A percentile compares a stretch with the other conserved stretches of the same genome.
phyloP scores from a whole-genome alignment of 2,329 filamentous ascomycete species.

The Epichloe amarillans region DNA sequence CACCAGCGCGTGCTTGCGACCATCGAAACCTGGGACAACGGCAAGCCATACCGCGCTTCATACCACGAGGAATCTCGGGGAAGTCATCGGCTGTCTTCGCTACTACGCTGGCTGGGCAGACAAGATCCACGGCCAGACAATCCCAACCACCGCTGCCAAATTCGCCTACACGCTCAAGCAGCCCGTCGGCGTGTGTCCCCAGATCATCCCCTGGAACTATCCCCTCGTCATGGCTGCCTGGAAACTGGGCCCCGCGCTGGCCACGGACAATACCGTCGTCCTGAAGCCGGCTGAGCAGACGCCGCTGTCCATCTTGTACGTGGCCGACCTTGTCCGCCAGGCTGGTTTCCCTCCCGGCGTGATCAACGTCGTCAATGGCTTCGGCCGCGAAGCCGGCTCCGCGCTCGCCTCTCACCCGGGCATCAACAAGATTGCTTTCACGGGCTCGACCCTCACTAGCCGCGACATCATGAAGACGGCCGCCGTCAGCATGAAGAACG shows the following conservation, averaged over 20 bases:
- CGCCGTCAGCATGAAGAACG: slow-evolving; percentile 50
- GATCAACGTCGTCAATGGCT: slow-evolving; percentile 62
- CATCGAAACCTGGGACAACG: slow-evolving; percentile 73
- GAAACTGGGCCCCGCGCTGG: slow-evolving; percentile 63
- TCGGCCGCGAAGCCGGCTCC: slow-evolving; percentile 53
- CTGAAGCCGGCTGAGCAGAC: slow-evolving; percentile 57
- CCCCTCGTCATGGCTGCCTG: slow-evolving; percentile 38
- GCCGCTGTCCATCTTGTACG: slow-evolving; percentile 49
- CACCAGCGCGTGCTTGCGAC: slow-evolving; percentile 37
- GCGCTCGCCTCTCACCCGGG: slow-evolving; percentile 54
- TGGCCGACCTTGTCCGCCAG: slow-evolving; percentile 54
- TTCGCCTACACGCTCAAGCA: slow-evolving; percentile 65
- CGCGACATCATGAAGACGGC: slow-evolving; percentile 66
- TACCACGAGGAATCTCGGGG: slow-evolving; percentile 53
- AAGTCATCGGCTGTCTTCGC: slow-evolving; percentile 35
- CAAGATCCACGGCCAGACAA: slow-evolving; percentile 66
- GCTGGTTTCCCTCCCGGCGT: slow-evolving; percentile 70
- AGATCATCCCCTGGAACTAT: slow-evolving; percentile 68
- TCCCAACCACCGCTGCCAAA: slow-evolving; percentile 54
- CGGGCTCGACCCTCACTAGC: slow-evolving; percentile 60
- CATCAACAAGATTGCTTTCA: slow-evolving; percentile 69
- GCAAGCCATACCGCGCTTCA: slow-evolving; percentile 50
- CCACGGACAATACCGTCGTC: slow-evolving; percentile 50
- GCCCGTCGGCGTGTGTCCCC: slow-evolving; percentile 62
- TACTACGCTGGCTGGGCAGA: slow-evolving; percentile 73